Conservation (phyloP, 2,329 filamentous ascomycete species). For the Ophiostoma sp. region DNA sequence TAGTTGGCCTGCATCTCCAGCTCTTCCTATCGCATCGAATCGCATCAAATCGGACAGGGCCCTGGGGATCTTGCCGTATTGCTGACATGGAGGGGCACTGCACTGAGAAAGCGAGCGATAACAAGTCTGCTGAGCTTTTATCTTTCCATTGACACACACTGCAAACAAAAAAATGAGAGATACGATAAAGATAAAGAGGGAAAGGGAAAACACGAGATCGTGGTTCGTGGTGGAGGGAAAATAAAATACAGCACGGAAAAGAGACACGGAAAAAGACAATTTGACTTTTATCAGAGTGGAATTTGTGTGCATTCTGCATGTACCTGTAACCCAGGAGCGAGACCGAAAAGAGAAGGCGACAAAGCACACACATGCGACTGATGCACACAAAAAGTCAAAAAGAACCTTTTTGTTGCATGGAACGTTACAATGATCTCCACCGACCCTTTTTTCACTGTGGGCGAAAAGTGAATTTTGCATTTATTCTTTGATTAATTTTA, state of each 20-base stretch:
- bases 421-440: slow-evolving; percentile 26
- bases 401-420: slow-evolving; percentile 8
- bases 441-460: neutral
- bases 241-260: neutral
- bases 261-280: neutral
- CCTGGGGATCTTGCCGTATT: neutral
- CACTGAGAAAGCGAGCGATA: neutral
- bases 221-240: neutral
- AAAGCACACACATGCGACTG: neutral
- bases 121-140: neutral
- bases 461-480: neutral
- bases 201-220: neutral
- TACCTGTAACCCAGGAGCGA: neutral
- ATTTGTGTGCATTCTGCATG: neutral
- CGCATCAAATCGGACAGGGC: neutral
- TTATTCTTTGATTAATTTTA: neutral
- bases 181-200: neutral
- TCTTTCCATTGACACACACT: neutral
- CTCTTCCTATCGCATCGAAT: neutral
- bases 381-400: neutral
- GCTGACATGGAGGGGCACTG: neutral
- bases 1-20: neutral
- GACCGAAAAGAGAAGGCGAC: neutral
- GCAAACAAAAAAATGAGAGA: neutral
- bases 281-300: neutral